phyloP scores from a whole-genome alignment of 1,284 basidiomycete genomes.

The Testicularia cyperi region DNA sequence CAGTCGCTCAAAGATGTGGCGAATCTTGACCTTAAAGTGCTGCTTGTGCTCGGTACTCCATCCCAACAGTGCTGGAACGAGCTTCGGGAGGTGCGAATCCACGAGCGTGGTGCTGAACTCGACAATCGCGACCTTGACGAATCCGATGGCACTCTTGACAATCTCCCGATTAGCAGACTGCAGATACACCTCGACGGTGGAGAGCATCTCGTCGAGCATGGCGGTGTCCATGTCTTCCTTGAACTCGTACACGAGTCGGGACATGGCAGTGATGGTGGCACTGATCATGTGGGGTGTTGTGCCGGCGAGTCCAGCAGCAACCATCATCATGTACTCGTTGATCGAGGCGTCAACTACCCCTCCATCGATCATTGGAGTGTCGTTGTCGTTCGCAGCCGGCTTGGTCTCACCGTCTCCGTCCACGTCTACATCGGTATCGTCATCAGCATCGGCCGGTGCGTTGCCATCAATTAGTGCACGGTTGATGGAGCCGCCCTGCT shows the following conservation, averaged over 20 bases:
- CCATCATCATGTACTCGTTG: slow-evolving; percentile 94
- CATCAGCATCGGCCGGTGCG: slow-evolving; percentile 11
- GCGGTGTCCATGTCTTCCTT: slow-evolving; percentile 70
- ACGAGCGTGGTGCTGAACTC: slow-evolving; percentile 74
- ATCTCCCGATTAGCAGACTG: slow-evolving; percentile 94
- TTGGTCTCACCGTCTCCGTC: no score
- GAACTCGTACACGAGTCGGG: slow-evolving; percentile 93
- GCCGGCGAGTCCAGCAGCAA: slow-evolving; percentile 90
- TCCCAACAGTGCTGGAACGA: slow-evolving; percentile 81
- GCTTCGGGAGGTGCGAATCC: slow-evolving; percentile 71
- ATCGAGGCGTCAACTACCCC: slow-evolving; percentile 72
- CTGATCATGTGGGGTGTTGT: slow-evolving; percentile 97
- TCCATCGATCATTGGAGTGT: slow-evolving; percentile 23
- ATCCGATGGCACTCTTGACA: slow-evolving; percentile 92
- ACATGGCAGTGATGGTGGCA: slow-evolving; percentile 90
- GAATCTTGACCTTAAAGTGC: slow-evolving; percentile 95
- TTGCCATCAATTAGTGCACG: slow-evolving; percentile 72
- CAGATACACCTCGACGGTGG: slow-evolving; percentile 85
- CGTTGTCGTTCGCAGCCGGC: slow-evolving; percentile 54
- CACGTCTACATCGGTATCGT: no score
- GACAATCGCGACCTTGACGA: slow-evolving; percentile 89
- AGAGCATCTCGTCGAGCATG: slow-evolving; percentile 84
- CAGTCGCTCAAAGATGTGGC: slow-evolving; percentile 95
- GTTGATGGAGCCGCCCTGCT: slow-evolving; percentile 78
- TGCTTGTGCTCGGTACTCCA: slow-evolving; percentile 99